These are phyloP conservation scores for Exobasidium cylindrosporum DNA, from an alignment of 1,284 basidiomycete species.

Conservation along the genomic window DNA sequence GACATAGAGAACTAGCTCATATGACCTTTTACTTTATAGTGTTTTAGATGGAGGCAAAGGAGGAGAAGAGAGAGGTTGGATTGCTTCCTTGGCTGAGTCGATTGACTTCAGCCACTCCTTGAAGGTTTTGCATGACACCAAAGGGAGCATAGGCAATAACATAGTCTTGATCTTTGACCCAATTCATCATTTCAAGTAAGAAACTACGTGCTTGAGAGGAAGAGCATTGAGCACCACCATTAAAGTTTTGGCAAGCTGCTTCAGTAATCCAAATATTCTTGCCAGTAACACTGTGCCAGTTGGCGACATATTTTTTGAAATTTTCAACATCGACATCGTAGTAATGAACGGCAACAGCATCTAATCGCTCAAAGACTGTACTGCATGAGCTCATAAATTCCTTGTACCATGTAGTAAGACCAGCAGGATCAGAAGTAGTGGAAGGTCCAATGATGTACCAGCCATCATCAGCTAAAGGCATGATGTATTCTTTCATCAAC, in stretches of 20 bases:
- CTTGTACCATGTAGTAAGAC: conserved; percentile 35
- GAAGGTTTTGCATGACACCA: conserved; percentile 40
- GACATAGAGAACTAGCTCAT: background rate
- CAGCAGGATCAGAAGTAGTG: conserved; percentile 35
- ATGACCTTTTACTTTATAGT: conserved; percentile 4
- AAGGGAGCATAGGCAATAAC: conserved; percentile 42
- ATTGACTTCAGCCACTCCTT: conserved; percentile 36
- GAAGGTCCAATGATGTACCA: conserved; percentile 45
- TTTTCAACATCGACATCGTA: conserved; percentile 35
- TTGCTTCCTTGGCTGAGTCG: conserved; percentile 26
- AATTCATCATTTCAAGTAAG: conserved; percentile 55
- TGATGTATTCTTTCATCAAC: conserved; percentile 37
- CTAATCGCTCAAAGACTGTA: conserved; percentile 35
- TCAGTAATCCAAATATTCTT: conserved; percentile 50
- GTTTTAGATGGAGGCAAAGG: background rate
- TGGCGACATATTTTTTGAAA: conserved; percentile 37
- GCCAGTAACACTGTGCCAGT: conserved; percentile 31
- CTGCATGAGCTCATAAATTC: conserved; percentile 30
- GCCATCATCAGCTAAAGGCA: conserved; percentile 36
- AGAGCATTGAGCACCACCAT: conserved; percentile 55
- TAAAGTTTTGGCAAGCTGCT: conserved; percentile 50
- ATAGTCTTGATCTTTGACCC: conserved; percentile 42
- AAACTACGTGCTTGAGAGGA: conserved; percentile 57
- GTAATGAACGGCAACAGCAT: conserved; percentile 46
- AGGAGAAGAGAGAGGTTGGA: conserved; percentile 27